Evolutionary conservation across 805 yeast genomes (phyloP), one percentile per base, ranked within the genome.

Genomic region (Lipomyces japonicus): DNA sequence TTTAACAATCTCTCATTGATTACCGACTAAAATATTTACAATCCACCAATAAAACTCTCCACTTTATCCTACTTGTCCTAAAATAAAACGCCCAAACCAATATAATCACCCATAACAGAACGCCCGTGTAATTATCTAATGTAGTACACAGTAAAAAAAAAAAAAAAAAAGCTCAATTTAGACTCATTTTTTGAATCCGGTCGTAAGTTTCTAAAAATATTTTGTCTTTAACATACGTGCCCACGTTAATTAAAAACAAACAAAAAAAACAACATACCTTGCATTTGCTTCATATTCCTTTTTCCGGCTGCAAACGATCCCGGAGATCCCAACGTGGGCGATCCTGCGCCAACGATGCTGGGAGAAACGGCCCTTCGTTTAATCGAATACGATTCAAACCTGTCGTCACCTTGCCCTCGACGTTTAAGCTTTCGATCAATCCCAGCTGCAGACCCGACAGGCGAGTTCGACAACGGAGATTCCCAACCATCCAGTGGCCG

Each of bases 301-400:
- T 54, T 54, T 4, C 58, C 57, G 6, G 58, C 58, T 3, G 57
- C 58, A n/a, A 51, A 44, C 5, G 50, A 39, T 16, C 51, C 55
- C 9, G 49, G 31, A 2, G 49, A 25, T 4, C 44, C 46, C n/a
- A 28, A 12, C 37, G 49, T 26, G 24, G 49, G 41, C 25, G 39
- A 18, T 3, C 36, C 32, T 12, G 46, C 39, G 5, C 51, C 31
- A 10, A 31, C 38, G 16, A 42, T 22, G 16, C 44, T 51, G 16
- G 58, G 58, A 16, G 57, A 52, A 6, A 54, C 58, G 4, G 58
- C 58, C 14, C 58, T 46, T 4, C 58, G 57, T 39, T 54, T 54
- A 31, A 54, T 51, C 26, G 58, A 39, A 19, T 43, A 43, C 28
- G 57, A 30, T 16, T 42, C 48, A 16, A 42, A 51, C n/a, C 45